Evolutionary conservation across 1,284 basidiomycete genomes (phyloP), one percentile per base, ranked within the genome.

Genomic region (Filobasidium uniguttulatum): DNA sequence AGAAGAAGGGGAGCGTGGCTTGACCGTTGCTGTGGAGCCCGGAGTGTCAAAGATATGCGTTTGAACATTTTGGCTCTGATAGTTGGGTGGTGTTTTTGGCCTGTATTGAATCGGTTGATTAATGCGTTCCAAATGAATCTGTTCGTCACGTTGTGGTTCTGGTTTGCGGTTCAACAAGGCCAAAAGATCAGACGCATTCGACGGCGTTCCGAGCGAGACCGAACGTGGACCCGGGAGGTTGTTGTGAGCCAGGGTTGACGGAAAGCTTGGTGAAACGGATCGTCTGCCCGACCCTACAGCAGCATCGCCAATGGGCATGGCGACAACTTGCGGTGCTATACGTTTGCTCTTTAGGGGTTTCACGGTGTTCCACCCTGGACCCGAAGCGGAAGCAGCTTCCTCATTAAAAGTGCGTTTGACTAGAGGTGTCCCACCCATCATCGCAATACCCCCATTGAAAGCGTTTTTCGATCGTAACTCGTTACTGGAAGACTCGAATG

Each of bases 361-460:
- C n/a, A n/a, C n/a, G n/a, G n/a, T 29, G 7, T 29, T 29, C 40
- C 40, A 43, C 15, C 40, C 40, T 3, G 40, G 40, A 29, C 25
- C 26, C 23, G 37, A 19, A 12, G 23, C 26, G 40, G 40, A 43
- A 6, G 40, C 26, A 14, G 38, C 26, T 15, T 47, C 31, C 38
- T 44, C 46, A 25, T 37, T 19, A n/a, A 46, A 47, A 20, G 38
- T 46, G 5, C 50, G 50, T 26, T 52, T 46, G 25, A 47, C 35
- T 33, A 52, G 22, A 14, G 50, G 50, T 28, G 50, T 34, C 17
- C 50, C 50, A 35, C 40, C 50, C 46, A 52, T 28, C 45, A 52
- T 43, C 34, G 45, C 50, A 26, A 46, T 52, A 15, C 50, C 50
- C 1, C 33, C 26, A n/a, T 45, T 37, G 15, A n/a, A n/a, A n/a